Evolutionary conservation across 2,329 filamentous ascomycete genomes (phyloP).

Genomic region (Fusarium verticillioides): DNA sequence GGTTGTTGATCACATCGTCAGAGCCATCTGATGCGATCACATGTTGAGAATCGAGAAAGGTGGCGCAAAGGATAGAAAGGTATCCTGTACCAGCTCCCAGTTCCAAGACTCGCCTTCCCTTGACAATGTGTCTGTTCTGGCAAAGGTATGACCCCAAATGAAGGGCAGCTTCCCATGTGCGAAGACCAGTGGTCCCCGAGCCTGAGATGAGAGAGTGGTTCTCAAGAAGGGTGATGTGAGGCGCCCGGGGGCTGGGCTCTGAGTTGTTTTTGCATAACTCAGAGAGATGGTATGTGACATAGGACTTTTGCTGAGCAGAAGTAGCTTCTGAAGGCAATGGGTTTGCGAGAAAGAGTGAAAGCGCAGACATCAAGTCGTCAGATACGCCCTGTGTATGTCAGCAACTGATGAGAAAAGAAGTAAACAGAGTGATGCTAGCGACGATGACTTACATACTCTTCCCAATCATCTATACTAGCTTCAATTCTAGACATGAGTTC

Average conservation of each 20-base stretch:
- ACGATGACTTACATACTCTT: slow-evolving; percentile 79
- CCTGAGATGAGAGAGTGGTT: slow-evolving; percentile 75
- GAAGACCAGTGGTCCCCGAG: slow-evolving; percentile 77
- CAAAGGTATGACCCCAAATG: slow-evolving; percentile 78
- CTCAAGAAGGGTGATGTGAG: slow-evolving; percentile 72
- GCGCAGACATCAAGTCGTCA: slow-evolving; percentile 77
- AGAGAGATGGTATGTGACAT: slow-evolving; percentile 76
- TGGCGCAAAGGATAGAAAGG: slow-evolving; percentile 78
- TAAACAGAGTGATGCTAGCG: background rate
- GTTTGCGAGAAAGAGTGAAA: slow-evolving; percentile 72
- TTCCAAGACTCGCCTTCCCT: slow-evolving; percentile 71
- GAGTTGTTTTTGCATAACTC: slow-evolving; percentile 26
- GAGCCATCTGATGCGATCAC: slow-evolving; percentile 80
- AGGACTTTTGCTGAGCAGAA: slow-evolving; percentile 76
- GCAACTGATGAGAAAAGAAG: background rate
- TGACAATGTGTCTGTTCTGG: slow-evolving; percentile 56
- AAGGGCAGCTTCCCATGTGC: slow-evolving; percentile 85
- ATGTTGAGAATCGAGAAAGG: slow-evolving; percentile 67
- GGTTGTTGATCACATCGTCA: slow-evolving; percentile 73
- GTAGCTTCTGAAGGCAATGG: slow-evolving; percentile 72
- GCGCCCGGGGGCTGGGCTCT: background rate
- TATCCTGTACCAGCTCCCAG: slow-evolving; percentile 82
- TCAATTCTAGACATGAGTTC: slow-evolving; percentile 77
- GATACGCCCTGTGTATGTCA: slow-evolving; percentile 76
- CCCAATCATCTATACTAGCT: slow-evolving; percentile 79